Conservation (phyloP, 2,329 filamentous ascomycete genomes). For the Fragosphaeria purpurea region DNA sequence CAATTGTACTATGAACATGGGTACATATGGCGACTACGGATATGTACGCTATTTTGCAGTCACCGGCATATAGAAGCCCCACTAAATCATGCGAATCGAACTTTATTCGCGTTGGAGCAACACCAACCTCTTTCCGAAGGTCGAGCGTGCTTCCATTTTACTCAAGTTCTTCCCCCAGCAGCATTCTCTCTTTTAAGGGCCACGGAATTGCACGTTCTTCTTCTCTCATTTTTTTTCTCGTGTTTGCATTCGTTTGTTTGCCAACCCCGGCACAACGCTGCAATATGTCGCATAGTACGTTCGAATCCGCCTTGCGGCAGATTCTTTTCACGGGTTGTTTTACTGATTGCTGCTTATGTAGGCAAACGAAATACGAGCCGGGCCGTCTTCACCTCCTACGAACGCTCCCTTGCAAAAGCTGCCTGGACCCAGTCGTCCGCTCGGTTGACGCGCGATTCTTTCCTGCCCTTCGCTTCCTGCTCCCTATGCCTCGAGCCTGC, state of each 20-base stretch:
- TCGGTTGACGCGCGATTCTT: slow-evolving; percentile 82
- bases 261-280: neutral
- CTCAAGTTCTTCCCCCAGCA: too few relatives aligned
- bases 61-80: too few relatives aligned
- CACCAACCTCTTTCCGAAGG: neutral
- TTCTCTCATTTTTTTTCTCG: neutral
- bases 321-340: too few relatives aligned
- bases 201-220: neutral
- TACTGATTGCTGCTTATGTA: slow-evolving; percentile 16
- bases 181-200: too few relatives aligned
- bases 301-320: too few relatives aligned
- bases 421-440: slow-evolving; percentile 75
- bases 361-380: slow-evolving; percentile 85
- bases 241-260: neutral
- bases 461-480: slow-evolving; percentile 84
- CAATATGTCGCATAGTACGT: slow-evolving; percentile 37
- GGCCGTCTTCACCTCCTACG: slow-evolving; percentile 87
- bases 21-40: too few relatives aligned
- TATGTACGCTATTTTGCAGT: too few relatives aligned
- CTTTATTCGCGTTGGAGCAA: too few relatives aligned
- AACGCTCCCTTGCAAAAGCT: slow-evolving; percentile 70
- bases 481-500: slow-evolving; percentile 76
- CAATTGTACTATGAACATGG: too few relatives aligned
- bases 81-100: too few relatives aligned
- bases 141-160: too few relatives aligned